phyloP scores from a whole-genome alignment of 129 eudicot species.

The Helianthus tuberosus region DNA sequence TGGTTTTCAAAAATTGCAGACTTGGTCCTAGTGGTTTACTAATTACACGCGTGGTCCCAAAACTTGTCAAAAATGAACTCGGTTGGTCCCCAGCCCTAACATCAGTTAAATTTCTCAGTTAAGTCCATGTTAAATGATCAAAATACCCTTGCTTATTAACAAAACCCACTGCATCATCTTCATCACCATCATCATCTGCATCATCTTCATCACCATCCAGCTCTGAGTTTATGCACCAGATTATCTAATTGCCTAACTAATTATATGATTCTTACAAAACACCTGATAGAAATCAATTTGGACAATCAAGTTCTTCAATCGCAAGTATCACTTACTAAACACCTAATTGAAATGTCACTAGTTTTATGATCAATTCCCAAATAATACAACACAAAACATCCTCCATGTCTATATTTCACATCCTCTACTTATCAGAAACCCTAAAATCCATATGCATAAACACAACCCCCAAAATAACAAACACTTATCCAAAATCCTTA shows the following conservation, averaged over 20 bases:
- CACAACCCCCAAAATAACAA: not conserved
- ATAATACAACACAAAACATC: not conserved
- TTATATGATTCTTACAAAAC: not conserved
- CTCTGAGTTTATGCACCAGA: not conserved
- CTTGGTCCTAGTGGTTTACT: too few relatives aligned
- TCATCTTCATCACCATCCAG: not conserved
- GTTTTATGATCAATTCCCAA: not conserved
- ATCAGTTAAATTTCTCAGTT: too few relatives aligned
- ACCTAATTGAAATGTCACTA: not conserved
- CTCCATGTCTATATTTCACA: not conserved
- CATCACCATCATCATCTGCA: too few relatives aligned
- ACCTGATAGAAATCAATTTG: too few relatives aligned
- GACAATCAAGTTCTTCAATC: not conserved
- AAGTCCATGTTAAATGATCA: too few relatives aligned
- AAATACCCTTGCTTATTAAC: too few relatives aligned
- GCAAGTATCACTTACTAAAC: not conserved
- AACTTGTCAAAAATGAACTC: too few relatives aligned
- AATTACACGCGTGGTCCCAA: too few relatives aligned
- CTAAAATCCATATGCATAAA: not conserved
- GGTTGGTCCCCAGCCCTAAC: too few relatives aligned
- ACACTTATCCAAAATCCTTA: not conserved
- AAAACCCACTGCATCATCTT: too few relatives aligned
- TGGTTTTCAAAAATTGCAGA: too few relatives aligned
- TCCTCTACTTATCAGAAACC: too few relatives aligned
- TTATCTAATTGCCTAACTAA: not conserved